Conservation (phyloP, 352 stramenopile species). For the Blastocystis hominis region DNA sequence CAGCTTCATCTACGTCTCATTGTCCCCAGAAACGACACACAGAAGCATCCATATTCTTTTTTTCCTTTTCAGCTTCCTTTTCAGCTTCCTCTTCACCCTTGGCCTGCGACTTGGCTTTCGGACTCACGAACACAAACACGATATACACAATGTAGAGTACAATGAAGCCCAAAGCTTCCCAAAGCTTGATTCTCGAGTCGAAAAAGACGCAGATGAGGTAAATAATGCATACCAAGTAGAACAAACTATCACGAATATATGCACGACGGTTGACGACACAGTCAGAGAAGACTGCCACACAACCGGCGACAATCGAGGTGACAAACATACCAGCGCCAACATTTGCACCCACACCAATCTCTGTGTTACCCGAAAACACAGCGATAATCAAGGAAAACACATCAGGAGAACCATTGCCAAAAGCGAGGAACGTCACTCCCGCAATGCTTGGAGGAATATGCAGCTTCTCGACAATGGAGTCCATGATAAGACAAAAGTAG, state of each 20-base stretch:
- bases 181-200: slow-evolving; percentile 58
- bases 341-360: slow-evolving; percentile 56
- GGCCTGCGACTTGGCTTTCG: neutral
- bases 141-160: slow-evolving; percentile 69
- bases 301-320: slow-evolving; percentile 79
- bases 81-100: neutral
- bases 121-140: neutral
- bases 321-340: slow-evolving; percentile 87
- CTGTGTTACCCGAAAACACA: slow-evolving; percentile 63
- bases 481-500: slow-evolving; percentile 89
- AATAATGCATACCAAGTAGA: slow-evolving; percentile 43
- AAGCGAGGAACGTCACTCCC: slow-evolving; percentile 86
- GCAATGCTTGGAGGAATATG: slow-evolving; percentile 59
- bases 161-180: slow-evolving; percentile 62
- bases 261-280: slow-evolving; percentile 52
- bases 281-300: slow-evolving; percentile 69
- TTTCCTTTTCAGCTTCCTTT: neutral
- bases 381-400: slow-evolving; percentile 80
- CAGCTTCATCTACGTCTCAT: neutral
- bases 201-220: slow-evolving; percentile 60
- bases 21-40: neutral
- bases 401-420: slow-evolving; percentile 92
- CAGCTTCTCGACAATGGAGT: slow-evolving; percentile 83
- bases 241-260: slow-evolving; percentile 61
- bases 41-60: neutral